These are phyloP conservation scores for Corchorus capsularis DNA, from an alignment of 345 rosid genomes.

Conservation along the genomic window DNA sequence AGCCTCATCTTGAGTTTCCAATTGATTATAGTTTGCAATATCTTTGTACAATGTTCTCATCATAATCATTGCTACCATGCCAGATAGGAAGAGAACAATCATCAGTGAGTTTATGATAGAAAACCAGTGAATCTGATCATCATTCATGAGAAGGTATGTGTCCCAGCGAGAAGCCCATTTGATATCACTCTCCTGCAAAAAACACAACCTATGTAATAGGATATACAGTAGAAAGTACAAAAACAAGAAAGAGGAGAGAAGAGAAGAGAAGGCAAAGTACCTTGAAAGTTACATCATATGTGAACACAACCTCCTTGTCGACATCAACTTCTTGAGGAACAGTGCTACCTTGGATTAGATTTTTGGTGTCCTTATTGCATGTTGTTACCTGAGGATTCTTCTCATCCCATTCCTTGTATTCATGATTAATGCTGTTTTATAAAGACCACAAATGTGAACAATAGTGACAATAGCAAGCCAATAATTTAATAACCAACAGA, in stretches of 20 bases:
- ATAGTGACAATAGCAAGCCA: background rate
- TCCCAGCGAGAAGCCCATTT: constrained; percentile 99
- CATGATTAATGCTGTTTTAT: constrained; percentile 78
- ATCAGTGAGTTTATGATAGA: constrained; percentile 94
- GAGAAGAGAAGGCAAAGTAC: constrained; percentile 33
- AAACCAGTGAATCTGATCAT: constrained; percentile 98
- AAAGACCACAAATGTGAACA: constrained; percentile 18
- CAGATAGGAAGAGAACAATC: constrained; percentile 97
- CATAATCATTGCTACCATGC: constrained; percentile 99
- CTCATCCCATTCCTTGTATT: constrained; percentile 90
- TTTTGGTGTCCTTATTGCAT: constrained; percentile 90
- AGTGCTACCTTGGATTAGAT: constrained; percentile 78
- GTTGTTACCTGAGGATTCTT: constrained; percentile 84
- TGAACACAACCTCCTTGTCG: constrained; percentile 78
- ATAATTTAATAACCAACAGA: constrained; percentile 1
- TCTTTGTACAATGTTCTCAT: constrained; percentile 96
- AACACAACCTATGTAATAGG: background rate
- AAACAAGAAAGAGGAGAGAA: constrained; percentile 1
- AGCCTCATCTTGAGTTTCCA: constrained; percentile 98
- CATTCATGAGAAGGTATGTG: constrained; percentile 96
- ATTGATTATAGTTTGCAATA: constrained; percentile 91
- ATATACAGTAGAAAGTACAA: background rate
- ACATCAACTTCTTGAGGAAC: constrained; percentile 87
- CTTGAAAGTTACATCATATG: constrained; percentile 91
- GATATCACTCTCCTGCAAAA: constrained; percentile 76